Base-by-base conservation (phyloP, 768 basidiomycete genomes). In the Hortiboletus campestris region DNA sequence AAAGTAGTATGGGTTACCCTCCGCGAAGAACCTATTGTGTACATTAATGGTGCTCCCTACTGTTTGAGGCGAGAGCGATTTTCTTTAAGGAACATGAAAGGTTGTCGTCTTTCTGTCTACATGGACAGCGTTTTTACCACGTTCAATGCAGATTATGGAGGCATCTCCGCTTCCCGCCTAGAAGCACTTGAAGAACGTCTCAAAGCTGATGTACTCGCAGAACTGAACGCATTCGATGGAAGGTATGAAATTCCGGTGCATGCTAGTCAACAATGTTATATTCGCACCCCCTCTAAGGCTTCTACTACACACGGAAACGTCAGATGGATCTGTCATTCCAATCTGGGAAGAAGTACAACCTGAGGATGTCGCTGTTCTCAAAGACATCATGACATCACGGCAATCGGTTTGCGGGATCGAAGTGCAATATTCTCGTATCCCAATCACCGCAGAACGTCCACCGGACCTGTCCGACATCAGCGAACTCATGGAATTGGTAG, bases 71-170 rank as follows among this genome's bases (percentile, higher is more conserved):
- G 93, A 55, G 92, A 96, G 65, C 81, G 84, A 4, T 91, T 89
- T 62, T 89, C 91, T 13, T 72, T 99, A 31, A 79, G 97, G 42
- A 98, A 99, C 66, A 93, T 98, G 86, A 97, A 95, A 79, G 90
- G 86, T 89, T 25, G 49, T 55, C 62, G 22, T 32, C 29, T 35
- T 12, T 40, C 17, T 28, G 22, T 47, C 48, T 28, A 46, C 55
- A 46, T 38, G 22, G 28, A 38, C 14, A 29, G 0, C n/a, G 41
- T 11, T 51, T 44, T 51, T 13, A 54, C 17, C 14, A 34, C 32
- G 16, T 40, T 42, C 22, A 22, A n/a, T 50, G 4, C 38, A 91
- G 94, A 97, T 71, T 98, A 94, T 73, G 91, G 93, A 43, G 97
- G 97, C 4, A 98, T 99, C 49, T 96, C 95, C 0, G 84, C 91